phyloP scores from a whole-genome alignment of 2,329 filamentous ascomycete genomes.

The Furcasterigmium sp. region DNA sequence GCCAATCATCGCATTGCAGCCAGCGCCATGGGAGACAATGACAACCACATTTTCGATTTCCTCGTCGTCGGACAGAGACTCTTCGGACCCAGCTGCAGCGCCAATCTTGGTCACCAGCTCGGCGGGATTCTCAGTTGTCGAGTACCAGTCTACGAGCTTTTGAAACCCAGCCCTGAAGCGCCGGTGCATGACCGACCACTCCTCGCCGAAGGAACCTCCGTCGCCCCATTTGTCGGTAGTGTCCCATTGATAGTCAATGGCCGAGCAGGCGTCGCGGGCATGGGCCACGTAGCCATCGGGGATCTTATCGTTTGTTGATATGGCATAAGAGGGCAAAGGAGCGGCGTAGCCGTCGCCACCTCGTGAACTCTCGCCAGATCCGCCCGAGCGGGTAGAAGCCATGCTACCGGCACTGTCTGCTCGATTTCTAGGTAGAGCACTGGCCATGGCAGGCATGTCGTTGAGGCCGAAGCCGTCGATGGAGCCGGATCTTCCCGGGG shows the following conservation, averaged over 20 bases:
- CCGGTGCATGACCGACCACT: slow-evolving; percentile 94
- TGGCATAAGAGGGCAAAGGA: slow-evolving; percentile 76
- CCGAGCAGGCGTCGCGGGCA: slow-evolving; percentile 77
- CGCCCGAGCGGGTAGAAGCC: slow-evolving; percentile 9
- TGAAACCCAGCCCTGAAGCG: slow-evolving; percentile 78
- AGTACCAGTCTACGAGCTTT: slow-evolving; percentile 80
- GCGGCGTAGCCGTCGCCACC: slow-evolving; percentile 77
- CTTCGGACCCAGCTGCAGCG: slow-evolving; percentile 21
- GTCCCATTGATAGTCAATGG: slow-evolving; percentile 95
- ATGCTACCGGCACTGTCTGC: slow-evolving; percentile 16
- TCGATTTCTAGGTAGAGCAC: slow-evolving; percentile 24
- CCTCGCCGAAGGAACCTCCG: slow-evolving; percentile 83
- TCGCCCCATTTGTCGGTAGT: slow-evolving; percentile 85
- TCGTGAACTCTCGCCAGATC: slow-evolving; percentile 66
- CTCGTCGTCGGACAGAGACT: slow-evolving; percentile 51
- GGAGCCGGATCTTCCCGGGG: slow-evolving; percentile 10
- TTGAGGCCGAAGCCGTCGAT: slow-evolving; percentile 13
- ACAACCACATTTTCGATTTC: slow-evolving; percentile 74
- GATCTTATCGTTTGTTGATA: slow-evolving; percentile 75
- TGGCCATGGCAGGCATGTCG: slow-evolving; percentile 23
- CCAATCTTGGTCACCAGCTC: slow-evolving; percentile 43
- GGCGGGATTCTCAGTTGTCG: slow-evolving; percentile 43
- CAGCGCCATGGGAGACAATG: slow-evolving; percentile 88
- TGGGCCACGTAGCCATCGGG: slow-evolving; percentile 86
- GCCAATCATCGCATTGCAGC: slow-evolving; percentile 91